Evolutionary conservation across 2,329 filamentous ascomycete genomes (phyloP).

Genomic region (Fusarium sp.): DNA sequence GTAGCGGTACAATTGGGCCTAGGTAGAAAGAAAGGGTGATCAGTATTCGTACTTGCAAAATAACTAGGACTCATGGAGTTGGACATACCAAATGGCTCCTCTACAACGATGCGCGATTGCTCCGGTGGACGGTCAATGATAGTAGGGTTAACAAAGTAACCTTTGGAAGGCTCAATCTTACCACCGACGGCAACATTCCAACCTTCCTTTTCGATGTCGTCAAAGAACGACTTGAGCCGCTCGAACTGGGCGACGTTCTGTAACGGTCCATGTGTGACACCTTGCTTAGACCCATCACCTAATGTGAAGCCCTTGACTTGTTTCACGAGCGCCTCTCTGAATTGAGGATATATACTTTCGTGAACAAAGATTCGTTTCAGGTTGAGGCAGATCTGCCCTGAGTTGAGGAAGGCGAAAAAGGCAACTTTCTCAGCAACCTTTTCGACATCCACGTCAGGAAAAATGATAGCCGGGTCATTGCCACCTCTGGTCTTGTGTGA

Average conservation of each 20-base stretch:
- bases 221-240: too few species aligned
- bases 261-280: conserved; percentile 66
- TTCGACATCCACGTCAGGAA: conserved; percentile 68
- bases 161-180: conserved; percentile 50
- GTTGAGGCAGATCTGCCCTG: conserved; percentile 58
- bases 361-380: conserved; percentile 75
- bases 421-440: conserved; percentile 34
- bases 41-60: background rate
- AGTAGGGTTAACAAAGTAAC: conserved; percentile 70
- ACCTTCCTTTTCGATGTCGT: conserved; percentile 60
- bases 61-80: background rate
- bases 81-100: conserved; percentile 63
- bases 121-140: conserved; percentile 74
- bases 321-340: conserved; percentile 57
- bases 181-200: conserved; percentile 59
- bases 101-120: conserved; percentile 67
- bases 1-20: conserved; percentile 71
- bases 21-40: background rate
- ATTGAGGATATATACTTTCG: conserved; percentile 70
- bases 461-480: conserved; percentile 71
- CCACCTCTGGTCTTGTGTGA: conserved; percentile 40
- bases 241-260: conserved; percentile 72
- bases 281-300: conserved; percentile 60
- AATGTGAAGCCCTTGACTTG: conserved; percentile 51
- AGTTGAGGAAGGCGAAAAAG: conserved; percentile 65